Base-by-base conservation (phyloP, 306 rosid species). In the Vigna angularis region DNA sequence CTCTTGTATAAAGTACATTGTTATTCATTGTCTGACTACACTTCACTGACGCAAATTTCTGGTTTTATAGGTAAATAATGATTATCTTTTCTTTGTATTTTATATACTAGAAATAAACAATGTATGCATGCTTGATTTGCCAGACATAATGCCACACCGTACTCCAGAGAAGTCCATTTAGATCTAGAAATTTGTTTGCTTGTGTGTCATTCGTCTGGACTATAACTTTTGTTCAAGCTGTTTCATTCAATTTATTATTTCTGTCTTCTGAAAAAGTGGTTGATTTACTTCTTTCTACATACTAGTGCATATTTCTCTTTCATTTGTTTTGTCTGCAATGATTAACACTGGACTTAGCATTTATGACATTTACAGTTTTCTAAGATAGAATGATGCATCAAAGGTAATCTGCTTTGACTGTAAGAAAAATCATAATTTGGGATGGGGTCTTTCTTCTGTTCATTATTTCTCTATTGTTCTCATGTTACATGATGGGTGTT, bases 151-250 rank as follows among this genome's bases (percentile, higher is more conserved):
- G 7, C 28, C 32, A 9, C 32, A 5, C 22, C 51, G 34, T 18
- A 32, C 11, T 62, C 30, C 24, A 17, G 34, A 61, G 62, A 48
- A 17, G 28, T 58, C 50, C 79, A 62, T 74, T 61, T 28, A 74
- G 16, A 14, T 1, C 17, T 48, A 42, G 56, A 57, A 73, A 61
- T 30, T 74, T 51, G 79, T 74, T 56, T 55, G 22, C 9, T 20
- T 50, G 61, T 70, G n/a, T n/a, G 30, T 26, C 7, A 50, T n/a
- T 30, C 61, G 17, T 34, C 38, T 34, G 12, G 64, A 32, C 55
- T 36, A 22, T n/a, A 12, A 61, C 70, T 61, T 24, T 20, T 24
- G 20, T 56, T 44, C 9, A 24, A 24, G 12, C 45, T 38, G 9
- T 40, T 73, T 18, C 3, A 44, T 44, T 59, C 28, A 14, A 59